Base-by-base conservation (phyloP, 148 eudicot species). In the Persicaria maculosa region DNA sequence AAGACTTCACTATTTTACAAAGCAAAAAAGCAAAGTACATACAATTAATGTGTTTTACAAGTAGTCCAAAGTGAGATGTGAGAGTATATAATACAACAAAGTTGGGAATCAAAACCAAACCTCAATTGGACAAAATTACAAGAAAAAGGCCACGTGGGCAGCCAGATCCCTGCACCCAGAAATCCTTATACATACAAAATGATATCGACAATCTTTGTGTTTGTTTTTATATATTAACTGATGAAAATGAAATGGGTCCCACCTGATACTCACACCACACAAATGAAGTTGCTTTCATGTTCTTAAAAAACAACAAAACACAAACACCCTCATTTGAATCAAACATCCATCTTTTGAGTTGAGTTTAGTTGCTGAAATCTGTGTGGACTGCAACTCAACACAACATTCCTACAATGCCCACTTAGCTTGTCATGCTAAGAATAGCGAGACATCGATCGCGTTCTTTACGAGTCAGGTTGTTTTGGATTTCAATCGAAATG, bases 161-260 rank as follows among this genome's bases (percentile, higher is more conserved):
- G 45, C 46, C 69, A 40, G 40, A 44, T 64, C 44, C 46, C 36
- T 40, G 45, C 46, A 15, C 69, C 69, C 45, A 31, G 44, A 62
- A 25, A 62, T 31, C 15, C 64, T 20, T 8, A 57, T 20, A 57
- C 3, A 0, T 57, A 57, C 67, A 59, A 59, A 31, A 59, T 59
- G 67, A 59, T 25, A 59, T 59, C 43, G 67, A 59, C 67, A 59
- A 59, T 59, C 22, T 59, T 40, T 59, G 43, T 59, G 67, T 59
- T 59, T 59, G 69, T 44, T 22, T 22, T 22, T 22, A 64, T 31
- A 31, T 31, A 40, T 64, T 64, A 2, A 14, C 67, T 59, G 67
- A 64, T 64, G 61, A 36, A 11, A 64, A 64, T 64, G 61, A 36
- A 11, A 64, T 31, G n/a, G 44, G 69, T 64, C 69, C 69, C 14